phyloP scores from a whole-genome alignment of 2,329 filamentous ascomycete species.

The Colletotrichum coccodes region DNA sequence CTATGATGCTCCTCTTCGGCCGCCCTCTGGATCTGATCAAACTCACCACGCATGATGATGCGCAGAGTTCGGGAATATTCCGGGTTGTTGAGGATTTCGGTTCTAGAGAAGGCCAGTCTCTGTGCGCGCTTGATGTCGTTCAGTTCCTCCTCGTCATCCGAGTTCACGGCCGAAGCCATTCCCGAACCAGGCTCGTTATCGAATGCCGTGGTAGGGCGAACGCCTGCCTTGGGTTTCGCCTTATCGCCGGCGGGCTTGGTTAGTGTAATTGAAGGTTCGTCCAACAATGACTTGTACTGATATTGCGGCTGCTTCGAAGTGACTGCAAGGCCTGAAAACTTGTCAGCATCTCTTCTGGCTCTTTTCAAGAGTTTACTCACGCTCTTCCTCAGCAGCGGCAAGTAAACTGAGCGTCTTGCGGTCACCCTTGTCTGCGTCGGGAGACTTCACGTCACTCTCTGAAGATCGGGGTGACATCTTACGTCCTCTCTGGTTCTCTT shows the following conservation, averaged over 20 bases:
- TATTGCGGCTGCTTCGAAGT: slow-evolving; percentile 59
- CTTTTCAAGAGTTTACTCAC: slow-evolving; percentile 60
- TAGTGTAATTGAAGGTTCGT: slow-evolving; percentile 73
- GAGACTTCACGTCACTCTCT: slow-evolving; percentile 50
- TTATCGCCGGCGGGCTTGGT: slow-evolving; percentile 72
- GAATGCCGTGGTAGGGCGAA: slow-evolving; percentile 88
- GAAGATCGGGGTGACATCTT: slow-evolving; percentile 62
- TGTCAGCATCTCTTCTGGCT: slow-evolving; percentile 33
- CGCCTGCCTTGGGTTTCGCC: slow-evolving; percentile 64
- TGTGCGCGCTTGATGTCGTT: slow-evolving; percentile 90
- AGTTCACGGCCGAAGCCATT: slow-evolving; percentile 72
- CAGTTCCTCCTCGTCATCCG: slow-evolving; percentile 86
- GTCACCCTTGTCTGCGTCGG: slow-evolving; percentile 48
- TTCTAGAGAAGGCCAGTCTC: slow-evolving; percentile 83
- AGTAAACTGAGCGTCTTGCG: slow-evolving; percentile 69
- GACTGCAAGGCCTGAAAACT: slow-evolving; percentile 60
- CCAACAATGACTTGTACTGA: slow-evolving; percentile 71
- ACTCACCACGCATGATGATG: slow-evolving; percentile 92
- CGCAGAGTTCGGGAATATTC: slow-evolving; percentile 85
- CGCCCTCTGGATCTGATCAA: slow-evolving; percentile 77
- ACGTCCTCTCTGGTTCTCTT: slow-evolving; percentile 72
- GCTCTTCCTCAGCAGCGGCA: slow-evolving; percentile 81
- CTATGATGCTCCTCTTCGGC: slow-evolving; percentile 82
- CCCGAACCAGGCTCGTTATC: slow-evolving; percentile 72
- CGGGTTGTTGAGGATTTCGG: slow-evolving; percentile 79